Evolutionary conservation across 2,329 filamentous ascomycete species (phyloP), one percentile per base, ranked within the genome.

Genomic region (Trichoderma aggressivum): DNA sequence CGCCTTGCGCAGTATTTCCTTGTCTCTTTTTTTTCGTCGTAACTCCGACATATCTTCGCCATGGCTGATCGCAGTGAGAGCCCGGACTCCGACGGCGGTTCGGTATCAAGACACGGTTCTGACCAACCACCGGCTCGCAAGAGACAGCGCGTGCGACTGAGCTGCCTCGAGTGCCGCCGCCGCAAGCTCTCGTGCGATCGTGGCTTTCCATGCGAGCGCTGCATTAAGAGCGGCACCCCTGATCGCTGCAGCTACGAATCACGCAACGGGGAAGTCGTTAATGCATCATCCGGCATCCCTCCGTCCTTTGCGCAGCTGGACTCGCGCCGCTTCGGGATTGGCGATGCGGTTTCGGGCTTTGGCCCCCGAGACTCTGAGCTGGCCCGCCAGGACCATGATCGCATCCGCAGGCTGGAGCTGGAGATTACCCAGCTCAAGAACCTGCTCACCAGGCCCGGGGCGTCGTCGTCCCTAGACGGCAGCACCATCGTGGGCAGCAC

Each of bases 171-270:
- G 75, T 90, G 88, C 75, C 86, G 88, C 55, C 84, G 87, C 68
- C 83, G 88, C 70, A 90, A 90, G 81, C 82, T 89, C 47, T 89
- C 87, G 30, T 90, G 88, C 77, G 88, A 89, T 78, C 83, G 88
- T 72, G 87, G 88, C 77, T 84, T 89, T 75, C 88, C 88, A 28
- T 90, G 88, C 76, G 87, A 89, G 78, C 85, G 88, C 60, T 90
- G 88, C 78, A 84, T 89, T 78, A 89, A 89, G 80, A 89, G 87
- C 72, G 87, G 87, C 75, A 89, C 87, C 32, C 84, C 87, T 24
- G 87, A 89, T 65, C 84, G 85, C 18, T 89, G 87, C 79, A 87
- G 85, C 73, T 89, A 89, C 76, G 87, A 89, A 78, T 85, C 86
- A 34, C 87, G 84, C 80, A 86, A 81, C 63, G 83, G 85, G 69